These are phyloP conservation scores for Xylaria sp. DNA, from an alignment of 2,329 filamentous ascomycete genomes.

Conservation along the genomic window DNA sequence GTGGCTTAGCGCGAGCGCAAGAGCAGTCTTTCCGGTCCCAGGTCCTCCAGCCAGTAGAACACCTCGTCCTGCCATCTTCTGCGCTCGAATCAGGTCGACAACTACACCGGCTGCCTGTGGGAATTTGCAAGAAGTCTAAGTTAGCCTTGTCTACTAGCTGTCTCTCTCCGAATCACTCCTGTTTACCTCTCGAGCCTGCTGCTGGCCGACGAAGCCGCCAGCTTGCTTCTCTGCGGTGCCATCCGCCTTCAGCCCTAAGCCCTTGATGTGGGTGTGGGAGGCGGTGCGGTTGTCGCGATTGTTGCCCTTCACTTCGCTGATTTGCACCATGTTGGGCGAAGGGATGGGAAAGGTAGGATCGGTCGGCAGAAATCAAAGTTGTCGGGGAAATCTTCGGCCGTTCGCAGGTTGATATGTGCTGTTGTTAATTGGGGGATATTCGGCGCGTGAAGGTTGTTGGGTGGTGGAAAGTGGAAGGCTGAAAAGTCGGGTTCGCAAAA, in stretches of 20 bases:
- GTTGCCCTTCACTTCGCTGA: slow-evolving; percentile 94
- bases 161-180: neutral
- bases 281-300: slow-evolving; percentile 95
- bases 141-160: slow-evolving; percentile 34
- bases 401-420: slow-evolving; percentile 10
- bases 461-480: slow-evolving; percentile 19
- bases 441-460: slow-evolving; percentile 20
- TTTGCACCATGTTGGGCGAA: slow-evolving; percentile 76
- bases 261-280: slow-evolving; percentile 97
- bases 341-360: slow-evolving; percentile 28
- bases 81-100: slow-evolving; percentile 92
- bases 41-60: slow-evolving; percentile 94
- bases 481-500: slow-evolving; percentile 35
- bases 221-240: slow-evolving; percentile 83
- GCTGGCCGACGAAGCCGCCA: slow-evolving; percentile 90
- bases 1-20: slow-evolving; percentile 94
- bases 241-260: slow-evolving; percentile 85
- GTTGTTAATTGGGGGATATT: neutral
- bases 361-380: slow-evolving; percentile 7
- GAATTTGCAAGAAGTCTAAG: slow-evolving; percentile 19
- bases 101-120: slow-evolving; percentile 89
- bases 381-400: neutral
- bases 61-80: slow-evolving; percentile 97
- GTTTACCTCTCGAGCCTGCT: slow-evolving; percentile 83
- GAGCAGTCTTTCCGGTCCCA: slow-evolving; percentile 95